Evolutionary conservation across 139 green algal species (phyloP).

Genomic region (Pseudopediastrum boryanum): DNA sequence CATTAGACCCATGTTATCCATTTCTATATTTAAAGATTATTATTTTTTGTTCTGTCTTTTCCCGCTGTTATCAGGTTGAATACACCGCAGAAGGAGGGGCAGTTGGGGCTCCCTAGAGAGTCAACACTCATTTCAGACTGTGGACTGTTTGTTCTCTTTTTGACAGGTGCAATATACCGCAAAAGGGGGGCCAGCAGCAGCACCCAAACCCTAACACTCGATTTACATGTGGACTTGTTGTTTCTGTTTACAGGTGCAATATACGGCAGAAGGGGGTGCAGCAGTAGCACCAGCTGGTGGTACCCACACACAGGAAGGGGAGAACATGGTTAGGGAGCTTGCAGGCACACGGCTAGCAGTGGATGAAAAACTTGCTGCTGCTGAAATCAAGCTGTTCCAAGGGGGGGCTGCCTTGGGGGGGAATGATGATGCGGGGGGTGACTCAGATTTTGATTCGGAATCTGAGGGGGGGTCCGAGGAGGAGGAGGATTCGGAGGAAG

Average conservation of each 20-base stretch:
- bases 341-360: constrained; percentile 49
- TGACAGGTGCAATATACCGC: constrained; percentile 69
- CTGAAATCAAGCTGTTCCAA: constrained; percentile 56
- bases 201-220: too few relatives aligned
- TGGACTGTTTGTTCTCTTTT: background rate
- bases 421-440: constrained; percentile 33
- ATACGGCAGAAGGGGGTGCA: constrained; percentile 42
- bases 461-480: constrained; percentile 41
- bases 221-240: too few relatives aligned
- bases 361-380: constrained; percentile 82
- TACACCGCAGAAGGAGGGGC: constrained; percentile 19
- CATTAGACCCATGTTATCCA: too few relatives aligned
- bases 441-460: constrained; percentile 3
- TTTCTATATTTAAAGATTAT: too few relatives aligned
- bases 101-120: constrained; percentile 18
- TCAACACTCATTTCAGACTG: too few relatives aligned
- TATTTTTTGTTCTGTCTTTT: too few relatives aligned
- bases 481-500: constrained; percentile 21
- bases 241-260: constrained; percentile 62
- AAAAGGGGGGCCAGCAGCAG: constrained; percentile 3
- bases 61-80: constrained; percentile 12
- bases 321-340: constrained; percentile 89
- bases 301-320: constrained; percentile 58
- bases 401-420: background rate
- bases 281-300: constrained; percentile 11